Base-by-base conservation (phyloP, 169 alveolate genomes). In the Plasmodium berghei region DNA sequence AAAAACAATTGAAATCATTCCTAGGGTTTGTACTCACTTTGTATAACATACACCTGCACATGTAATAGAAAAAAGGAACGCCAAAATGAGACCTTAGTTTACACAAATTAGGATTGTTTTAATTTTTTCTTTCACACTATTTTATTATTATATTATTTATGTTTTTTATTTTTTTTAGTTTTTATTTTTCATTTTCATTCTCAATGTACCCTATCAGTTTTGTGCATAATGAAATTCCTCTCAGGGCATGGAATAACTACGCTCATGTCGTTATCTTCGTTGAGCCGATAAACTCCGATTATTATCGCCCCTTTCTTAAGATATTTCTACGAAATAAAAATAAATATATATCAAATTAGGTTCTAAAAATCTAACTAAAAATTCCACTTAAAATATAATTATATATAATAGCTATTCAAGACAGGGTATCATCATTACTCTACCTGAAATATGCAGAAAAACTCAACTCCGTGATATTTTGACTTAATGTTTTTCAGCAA, bases 161-260 rank as follows among this genome's bases (percentile, higher is more conserved):
- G 5, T 22, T 14, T 61, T 61, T 61, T 22, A 14, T 22, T 18
- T 10, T 61, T 24, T 69, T 69, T 42, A 45, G 20, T 46, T 42
- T n/a, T 5, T 12, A 28, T 9, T 28, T 28, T 22, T 34, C 16
- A 20, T 56, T 46, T 24, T 42, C 42, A 34, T 83, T 62, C 2
- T 22, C 10, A 24, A n/a, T n/a, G 12, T 70, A 86, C 91, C 87
- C 62, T 70, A 56, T 86, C 91, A 22, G 20, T 42, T 46, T 56
- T 86, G 72, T 86, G 87, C 91, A 86, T 59, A n/a, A 86, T 58
- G 52, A 86, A 72, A 62, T 58, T 24, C 45, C 72, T 72, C 52
- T 86, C 87, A 2, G 91, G 91, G 54, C 91, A 86, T n/a, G 91
- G 91, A 28, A 86, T 86, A 18, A 86, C 91, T 18, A 86, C 70